Base-by-base conservation (phyloP, 352 stramenopile species). In the Pilasporangium apinafurcum region DNA sequence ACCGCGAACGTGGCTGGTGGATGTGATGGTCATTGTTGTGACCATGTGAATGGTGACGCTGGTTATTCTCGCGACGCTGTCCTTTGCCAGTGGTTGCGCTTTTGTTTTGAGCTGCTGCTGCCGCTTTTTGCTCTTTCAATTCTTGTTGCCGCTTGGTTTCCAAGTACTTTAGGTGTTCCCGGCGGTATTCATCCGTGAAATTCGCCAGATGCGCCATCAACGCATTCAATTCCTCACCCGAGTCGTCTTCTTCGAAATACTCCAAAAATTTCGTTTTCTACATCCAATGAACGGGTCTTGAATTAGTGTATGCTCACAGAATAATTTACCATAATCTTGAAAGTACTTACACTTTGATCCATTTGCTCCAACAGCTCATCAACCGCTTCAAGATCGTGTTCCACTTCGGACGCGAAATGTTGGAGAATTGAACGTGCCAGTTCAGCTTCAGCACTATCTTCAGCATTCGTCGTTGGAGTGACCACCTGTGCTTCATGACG, bases 211-310 rank as follows among this genome's bases (percentile, higher is more conserved):
- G 63, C 17, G 62, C 63, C 8, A 90, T 62, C 39, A 92, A 37
- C 38, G 86, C 70, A 38, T 92, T 75, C 33, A 92, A 44, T 44
- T 88, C 74, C 36, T 92, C 79, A 24, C 78, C 67, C 2, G 72
- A 85, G 17, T 85, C 80, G 41, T 90, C 72, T 47, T 92, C 80
- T 53, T 89, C 80, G 44, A 92, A 88, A 48, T 90, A 90, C 42
- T 87, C 65, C 8, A 92, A 58, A 44, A 90, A 90, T 12, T 71
- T 61, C 7, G 54, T 50, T 77, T 90, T 92, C 70, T 83, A 44
- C 26, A 39, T 12, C 4, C 16, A 30, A n/a, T n/a, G n/a, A n/a
- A n/a, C n/a, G n/a, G n/a, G n/a, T n/a, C n/a, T n/a, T n/a, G n/a
- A n/a, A n/a, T n/a, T n/a, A n/a, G 10, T n/a, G 28, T 25, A 38